Base-by-base conservation (phyloP, 1,284 basidiomycete genomes). In the Mycosarcoma maydis region DNA sequence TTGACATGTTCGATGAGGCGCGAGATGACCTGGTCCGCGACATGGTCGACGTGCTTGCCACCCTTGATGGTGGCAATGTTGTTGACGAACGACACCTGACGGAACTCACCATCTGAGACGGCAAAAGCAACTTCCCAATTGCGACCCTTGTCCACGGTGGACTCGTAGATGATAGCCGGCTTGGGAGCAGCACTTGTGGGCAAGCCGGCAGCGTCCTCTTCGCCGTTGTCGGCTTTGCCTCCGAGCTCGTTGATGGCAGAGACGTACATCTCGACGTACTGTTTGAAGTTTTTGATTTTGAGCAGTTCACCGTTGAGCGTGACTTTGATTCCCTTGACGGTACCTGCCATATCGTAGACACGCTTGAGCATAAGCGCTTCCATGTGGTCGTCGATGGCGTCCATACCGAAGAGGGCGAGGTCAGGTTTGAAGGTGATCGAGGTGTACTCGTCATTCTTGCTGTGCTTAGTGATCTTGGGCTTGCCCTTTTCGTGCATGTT, bases 71-170 rank as follows among this genome's bases (percentile, higher is more conserved):
- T 99, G 8, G 95, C 90, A 72, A 99, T 98, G 22, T 94, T 94
- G 84, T 99, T 99, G 76, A 93, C 94, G 80, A 98, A 99, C 14
- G 96, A 97, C 33, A 98, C 92, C 51, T 77, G 75, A 83, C 92
- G 92, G 33, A 89, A 85, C 23, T 94, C 93, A 30, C 86, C 85
- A 55, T 94, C 92, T 0, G 95, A 97, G 11, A 96, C 87, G 0
- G 94, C 90, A 80, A 98, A 98, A 0, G 91, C 96, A 22, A 98
- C 87, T 82, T 98, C 96, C 96, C 96, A 99, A 14, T 93, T 90
- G 41, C 77, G 75, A 8, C 80, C 80, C 49, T 74, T 76, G 67
- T 87, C 85, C 50, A 87, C 86, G 61, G 90, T 85, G 52, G 88
- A 85, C 81, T 98, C 95, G 82, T 92, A 92, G 60, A 98, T 88